phyloP scores from a whole-genome alignment of 306 rosid genomes.

The Fragaria vesca region DNA sequence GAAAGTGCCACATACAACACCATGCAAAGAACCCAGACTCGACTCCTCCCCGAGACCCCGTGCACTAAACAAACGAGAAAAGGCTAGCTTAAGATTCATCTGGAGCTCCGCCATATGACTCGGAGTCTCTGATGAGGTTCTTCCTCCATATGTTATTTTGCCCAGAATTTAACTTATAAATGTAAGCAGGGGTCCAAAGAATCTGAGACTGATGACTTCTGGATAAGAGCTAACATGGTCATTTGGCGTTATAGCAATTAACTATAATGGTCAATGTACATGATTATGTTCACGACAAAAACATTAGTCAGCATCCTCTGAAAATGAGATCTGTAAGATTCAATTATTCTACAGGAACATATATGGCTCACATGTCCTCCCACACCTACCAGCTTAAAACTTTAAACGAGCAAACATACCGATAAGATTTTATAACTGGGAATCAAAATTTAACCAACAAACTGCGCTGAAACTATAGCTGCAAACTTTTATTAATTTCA shows the following conservation, averaged over 20 bases:
- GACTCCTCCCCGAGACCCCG: too few species aligned
- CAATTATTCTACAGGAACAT: background rate
- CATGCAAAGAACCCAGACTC: too few species aligned
- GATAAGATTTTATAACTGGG: background rate
- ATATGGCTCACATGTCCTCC: conserved; percentile 1
- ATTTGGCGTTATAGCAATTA: background rate
- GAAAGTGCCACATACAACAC: too few species aligned
- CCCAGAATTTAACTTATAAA: background rate
- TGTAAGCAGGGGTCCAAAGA: background rate
- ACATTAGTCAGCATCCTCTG: background rate
- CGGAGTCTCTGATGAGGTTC: background rate
- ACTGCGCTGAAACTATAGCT: conserved; percentile 12
- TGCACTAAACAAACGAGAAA: too few species aligned
- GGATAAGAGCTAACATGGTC: background rate
- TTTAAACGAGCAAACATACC: too few species aligned
- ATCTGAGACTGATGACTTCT: background rate
- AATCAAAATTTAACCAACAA: background rate
- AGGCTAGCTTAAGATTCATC: too few species aligned
- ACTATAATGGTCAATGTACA: background rate
- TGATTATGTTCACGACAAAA: background rate
- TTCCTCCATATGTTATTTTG: background rate
- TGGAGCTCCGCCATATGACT: too few species aligned
- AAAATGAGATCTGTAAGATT: background rate
- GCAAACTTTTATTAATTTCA: conserved; percentile 28
- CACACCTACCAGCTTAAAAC: background rate